A percentile compares a stretch with the other conserved stretches of the same genome.
Evolutionary conservation across 805 yeast species (phyloP).

Genomic region (Candida incommunis): DNA sequence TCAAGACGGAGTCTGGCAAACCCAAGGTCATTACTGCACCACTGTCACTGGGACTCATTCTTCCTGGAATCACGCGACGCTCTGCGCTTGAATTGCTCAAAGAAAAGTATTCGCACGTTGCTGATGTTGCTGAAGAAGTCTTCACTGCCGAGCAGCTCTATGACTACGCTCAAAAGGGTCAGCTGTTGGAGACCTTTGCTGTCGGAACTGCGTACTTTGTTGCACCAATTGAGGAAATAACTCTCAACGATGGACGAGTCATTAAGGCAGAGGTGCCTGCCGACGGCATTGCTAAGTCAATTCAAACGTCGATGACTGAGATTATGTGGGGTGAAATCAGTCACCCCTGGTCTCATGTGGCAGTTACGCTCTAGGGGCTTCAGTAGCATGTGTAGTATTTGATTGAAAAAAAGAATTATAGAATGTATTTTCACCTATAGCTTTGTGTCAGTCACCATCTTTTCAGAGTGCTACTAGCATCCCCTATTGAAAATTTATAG

Average conservation of each 20-base stretch:
- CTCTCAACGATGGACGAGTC: not conserved
- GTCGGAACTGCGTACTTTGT: slow-evolving; percentile 42
- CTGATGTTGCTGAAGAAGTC: slow-evolving; percentile 31
- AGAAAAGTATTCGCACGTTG: slow-evolving; percentile 18
- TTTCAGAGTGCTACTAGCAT: no score
- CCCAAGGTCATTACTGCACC: slow-evolving; percentile 39
- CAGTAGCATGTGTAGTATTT: no score
- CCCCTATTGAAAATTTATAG: no score
- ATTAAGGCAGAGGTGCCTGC: not conserved
- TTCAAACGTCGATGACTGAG: not conserved
- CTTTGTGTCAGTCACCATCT: no score
- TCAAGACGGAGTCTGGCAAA: slow-evolving; percentile 25
- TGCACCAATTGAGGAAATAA: slow-evolving; percentile 30
- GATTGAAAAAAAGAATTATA: no score
- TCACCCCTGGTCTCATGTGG: not conserved
- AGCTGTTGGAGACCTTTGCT: slow-evolving; percentile 39
- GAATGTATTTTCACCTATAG: no score
- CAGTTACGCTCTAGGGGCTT: not conserved
- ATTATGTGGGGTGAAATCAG: not conserved
- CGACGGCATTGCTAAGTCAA: not conserved
- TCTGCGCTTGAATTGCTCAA: slow-evolving; percentile 28
- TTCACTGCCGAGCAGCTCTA: slow-evolving; percentile 34
- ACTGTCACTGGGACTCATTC: slow-evolving; percentile 33
- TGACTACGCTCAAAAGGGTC: slow-evolving; percentile 31
- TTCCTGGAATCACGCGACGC: slow-evolving; percentile 40